Base-by-base conservation (phyloP, 2,329 filamentous ascomycete species). In the Ceratocystis papillata region DNA sequence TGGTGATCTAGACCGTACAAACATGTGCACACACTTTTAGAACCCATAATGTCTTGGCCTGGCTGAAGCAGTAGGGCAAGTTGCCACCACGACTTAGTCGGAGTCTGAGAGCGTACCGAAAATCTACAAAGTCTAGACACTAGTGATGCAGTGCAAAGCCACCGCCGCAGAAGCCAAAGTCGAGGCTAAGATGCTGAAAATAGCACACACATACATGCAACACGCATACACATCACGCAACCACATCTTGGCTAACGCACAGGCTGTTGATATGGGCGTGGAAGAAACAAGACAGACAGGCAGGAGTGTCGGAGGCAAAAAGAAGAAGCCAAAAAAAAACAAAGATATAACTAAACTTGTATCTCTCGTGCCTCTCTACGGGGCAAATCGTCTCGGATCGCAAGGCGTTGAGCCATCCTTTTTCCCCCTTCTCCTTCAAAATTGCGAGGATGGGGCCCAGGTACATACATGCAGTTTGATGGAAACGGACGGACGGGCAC, bases 131-230 rank as follows among this genome's bases (percentile, higher is more conserved):
- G 55, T 59, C 55, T 59, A 37, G 55, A 59, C 28, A 37, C 55
- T 17, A n/a, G 33, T 20, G 37, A n/a, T 59, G 55, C 20, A 59
- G 55, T 17, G 55, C 55, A 59, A 59, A 59, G 55, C 55, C 55
- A 59, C 55, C 17, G 28, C 17, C n/a, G 5, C 8, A 37, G 22
- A 59, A 59, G 28, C 6, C 25, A 59, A 59, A 37, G 28, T 37
- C 55, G n/a, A 15, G 30, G 5, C 22, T 15, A 59, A 37, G 15
- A 59, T 37, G 5, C 55, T n/a, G 28, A 59, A 59, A 59, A 59
- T 59, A 59, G 55, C 55, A 55, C 10, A 55, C 50, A 55, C 20
- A 22, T 22, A 30, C 55, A 59, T 30, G 17, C 30, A 12, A 20
- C 28, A 59, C 55, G 12, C 8, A 25, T 33, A 22, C 46, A 50